Evolutionary conservation across 2,329 filamentous ascomycete genomes (phyloP).

Genomic region (Fusarium sp.): DNA sequence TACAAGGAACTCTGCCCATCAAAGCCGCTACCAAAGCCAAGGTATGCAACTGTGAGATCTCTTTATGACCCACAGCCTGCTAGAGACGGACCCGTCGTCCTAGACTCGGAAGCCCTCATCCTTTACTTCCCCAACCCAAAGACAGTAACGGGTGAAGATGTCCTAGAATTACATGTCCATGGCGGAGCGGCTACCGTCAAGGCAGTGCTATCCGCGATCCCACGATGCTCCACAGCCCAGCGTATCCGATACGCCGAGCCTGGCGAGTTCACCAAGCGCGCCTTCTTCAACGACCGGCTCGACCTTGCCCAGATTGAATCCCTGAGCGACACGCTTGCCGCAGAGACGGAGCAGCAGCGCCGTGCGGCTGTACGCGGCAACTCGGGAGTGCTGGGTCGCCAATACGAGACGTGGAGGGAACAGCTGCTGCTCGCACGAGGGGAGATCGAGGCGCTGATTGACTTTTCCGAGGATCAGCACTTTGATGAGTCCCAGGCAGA

Average conservation of each 20-base stretch:
- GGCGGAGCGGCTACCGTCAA: constrained; percentile 90
- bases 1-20: constrained; percentile 64
- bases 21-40: constrained; percentile 58
- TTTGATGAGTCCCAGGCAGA: constrained; percentile 88
- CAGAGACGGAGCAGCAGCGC: constrained; percentile 92
- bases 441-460: constrained; percentile 94
- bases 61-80: constrained; percentile 67
- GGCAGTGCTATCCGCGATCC: constrained; percentile 84
- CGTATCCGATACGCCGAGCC: constrained; percentile 88
- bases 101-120: constrained; percentile 83
- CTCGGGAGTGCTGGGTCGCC: constrained; percentile 74
- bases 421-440: constrained; percentile 84
- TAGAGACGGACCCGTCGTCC: constrained; percentile 61
- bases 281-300: constrained; percentile 87
- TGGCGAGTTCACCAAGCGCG: constrained; percentile 93
- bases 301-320: constrained; percentile 86
- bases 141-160: constrained; percentile 91
- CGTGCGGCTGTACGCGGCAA: constrained; percentile 85
- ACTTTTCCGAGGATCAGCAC: constrained; percentile 97
- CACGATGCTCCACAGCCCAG: constrained; percentile 56
- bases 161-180: constrained; percentile 95
- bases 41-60: constrained; percentile 78
- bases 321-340: constrained; percentile 71
- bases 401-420: constrained; percentile 86
- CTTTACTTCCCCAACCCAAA: constrained; percentile 85